Base-by-base conservation (phyloP, 495 filamentous ascomycete genomes). In the Niebla homalea region DNA sequence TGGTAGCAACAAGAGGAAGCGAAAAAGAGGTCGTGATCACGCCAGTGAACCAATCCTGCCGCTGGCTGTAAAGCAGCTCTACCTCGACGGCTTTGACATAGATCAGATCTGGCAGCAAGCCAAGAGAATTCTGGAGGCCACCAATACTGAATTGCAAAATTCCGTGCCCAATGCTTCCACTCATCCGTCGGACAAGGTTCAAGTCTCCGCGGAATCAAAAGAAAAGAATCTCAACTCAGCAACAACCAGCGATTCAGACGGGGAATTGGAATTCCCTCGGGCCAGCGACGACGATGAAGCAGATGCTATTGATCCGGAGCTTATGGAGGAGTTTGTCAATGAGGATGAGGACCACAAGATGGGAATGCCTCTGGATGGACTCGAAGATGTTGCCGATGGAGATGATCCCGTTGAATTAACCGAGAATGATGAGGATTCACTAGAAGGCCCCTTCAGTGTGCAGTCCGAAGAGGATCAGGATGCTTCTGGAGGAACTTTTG, bases 81-180 rank as follows among this genome's bases (percentile, higher is more conserved):
- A 97, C 63, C 70, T 85, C 25, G 81, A 94, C 23, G 92, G 90
- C 0, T 95, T 98, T 64, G 84, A 81, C 51, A 79, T 84, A 20
- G 79, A 80, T 41, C 92, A 97, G 67, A 79, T 98, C 16, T 97
- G 89, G 87, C 87, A 94, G 61, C 92, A 98, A 66, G 87, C 87
- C 5, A 81, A 75, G 55, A 78, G 84, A 61, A 84, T 98, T 19
- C 74, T 92, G 49, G 70, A 77, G 59, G 74, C 72, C 3, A 66
- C 70, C 21, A 72, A 69, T 43, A 59, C 70, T 12, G 72, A 79
- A 52, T 57, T 74, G 10, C 72, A 82, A 48, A 61, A 67, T 23
- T 60, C 57, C 3, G 37, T 71, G 21, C 54, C 29, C 7, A 5
- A 32, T 5, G 4, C 29, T 32, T 7, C 29, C 7, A 11, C 29